Percentiles rank a stretch among this genome's conserved stretches.
These are phyloP conservation scores for Diaporthe eres DNA, from an alignment of 2,329 filamentous ascomycete genomes.

Conservation along the genomic window DNA sequence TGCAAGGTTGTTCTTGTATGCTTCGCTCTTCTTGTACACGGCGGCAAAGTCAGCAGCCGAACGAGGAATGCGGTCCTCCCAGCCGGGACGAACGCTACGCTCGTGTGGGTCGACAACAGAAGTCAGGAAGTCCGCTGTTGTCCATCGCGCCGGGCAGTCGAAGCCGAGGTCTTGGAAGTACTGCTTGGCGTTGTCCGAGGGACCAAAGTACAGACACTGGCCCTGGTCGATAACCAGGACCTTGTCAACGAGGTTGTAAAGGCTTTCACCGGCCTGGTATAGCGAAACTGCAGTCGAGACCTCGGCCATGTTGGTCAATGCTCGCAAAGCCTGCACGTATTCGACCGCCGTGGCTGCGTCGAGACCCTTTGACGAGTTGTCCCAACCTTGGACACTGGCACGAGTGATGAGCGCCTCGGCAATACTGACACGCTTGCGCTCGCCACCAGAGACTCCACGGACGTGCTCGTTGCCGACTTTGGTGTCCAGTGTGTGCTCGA, in stretches of 20 bases:
- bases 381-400: constrained; percentile 73
- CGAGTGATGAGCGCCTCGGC: constrained; percentile 71
- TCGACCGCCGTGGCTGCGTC: constrained; percentile 81
- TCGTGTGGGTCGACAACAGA: constrained; percentile 75
- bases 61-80: constrained; percentile 69
- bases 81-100: constrained; percentile 68
- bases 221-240: constrained; percentile 71
- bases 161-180: constrained; percentile 79
- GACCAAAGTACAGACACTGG: constrained; percentile 74
- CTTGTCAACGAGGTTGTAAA: constrained; percentile 67
- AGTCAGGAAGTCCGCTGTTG: constrained; percentile 79
- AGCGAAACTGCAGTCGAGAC: constrained; percentile 77
- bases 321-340: constrained; percentile 78
- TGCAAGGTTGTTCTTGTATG: constrained; percentile 56
- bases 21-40: constrained; percentile 62
- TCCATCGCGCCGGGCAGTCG: constrained; percentile 75
- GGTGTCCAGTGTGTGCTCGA: constrained; percentile 75
- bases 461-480: constrained; percentile 78
- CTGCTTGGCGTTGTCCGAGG: constrained; percentile 69
- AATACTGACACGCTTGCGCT: constrained; percentile 77
- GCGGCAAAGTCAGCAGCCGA: constrained; percentile 74
- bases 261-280: constrained; percentile 71
- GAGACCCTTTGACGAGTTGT: constrained; percentile 81
- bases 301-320: constrained; percentile 75
- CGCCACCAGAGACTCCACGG: constrained; percentile 77